A percentile compares a stretch with the other conserved stretches of the same genome.
Conservation (phyloP, 164 flowering plant species). For the Amborella trichopoda region DNA sequence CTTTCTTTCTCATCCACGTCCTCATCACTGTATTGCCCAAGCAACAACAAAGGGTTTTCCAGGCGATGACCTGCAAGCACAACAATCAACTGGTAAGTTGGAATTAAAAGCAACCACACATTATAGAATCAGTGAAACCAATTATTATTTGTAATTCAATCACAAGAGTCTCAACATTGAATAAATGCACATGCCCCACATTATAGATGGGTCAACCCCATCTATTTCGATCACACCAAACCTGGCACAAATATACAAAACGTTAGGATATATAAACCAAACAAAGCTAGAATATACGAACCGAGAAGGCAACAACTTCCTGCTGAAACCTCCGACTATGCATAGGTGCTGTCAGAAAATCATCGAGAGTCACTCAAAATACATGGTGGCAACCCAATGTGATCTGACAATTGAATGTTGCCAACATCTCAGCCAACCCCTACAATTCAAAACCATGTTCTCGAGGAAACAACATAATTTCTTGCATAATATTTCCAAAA, state of each 20-base stretch:
- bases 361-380: constrained; percentile 61
- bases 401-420: constrained; percentile 55
- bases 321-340: constrained; percentile 52
- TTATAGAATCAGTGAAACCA: no score
- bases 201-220: no score
- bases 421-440: constrained; percentile 77
- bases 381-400: constrained; percentile 42
- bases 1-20: constrained; percentile 45
- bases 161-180: no score
- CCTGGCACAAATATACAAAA: constrained; percentile 33
- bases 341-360: constrained; percentile 43
- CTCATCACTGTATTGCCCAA: constrained; percentile 93
- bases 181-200: no score
- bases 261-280: constrained; percentile 41
- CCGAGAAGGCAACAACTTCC: constrained; percentile 45
- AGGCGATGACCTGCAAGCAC: constrained; percentile 42
- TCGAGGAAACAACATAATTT: constrained; percentile 50
- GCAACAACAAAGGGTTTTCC: constrained; percentile 67
- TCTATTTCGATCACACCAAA: no score
- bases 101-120: not conserved
- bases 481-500: constrained; percentile 40
- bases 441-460: constrained; percentile 46
- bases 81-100: constrained; percentile 18
- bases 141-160: no score
- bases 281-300: constrained; percentile 89